Evolutionary conservation across 495 filamentous ascomycete genomes (phyloP).

Genomic region (Podospora bellae-mahoneyi): DNA sequence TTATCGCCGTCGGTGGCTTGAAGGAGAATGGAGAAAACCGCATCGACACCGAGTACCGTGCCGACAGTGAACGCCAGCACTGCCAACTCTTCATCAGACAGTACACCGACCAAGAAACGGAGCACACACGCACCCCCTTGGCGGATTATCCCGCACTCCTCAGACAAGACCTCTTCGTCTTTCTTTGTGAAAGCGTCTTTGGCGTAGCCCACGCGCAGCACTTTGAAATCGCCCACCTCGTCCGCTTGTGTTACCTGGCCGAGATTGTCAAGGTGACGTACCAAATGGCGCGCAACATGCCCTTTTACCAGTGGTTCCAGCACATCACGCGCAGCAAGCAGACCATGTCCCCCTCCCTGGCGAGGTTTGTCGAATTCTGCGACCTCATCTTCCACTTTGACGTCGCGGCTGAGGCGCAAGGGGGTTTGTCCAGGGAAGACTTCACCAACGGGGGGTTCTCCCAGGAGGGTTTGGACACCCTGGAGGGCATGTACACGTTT

Average conservation of each 20-base stretch:
- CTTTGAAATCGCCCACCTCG: conserved; percentile 74
- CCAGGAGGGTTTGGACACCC: conserved; percentile 41
- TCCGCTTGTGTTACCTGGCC: conserved; percentile 86
- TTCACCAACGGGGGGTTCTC: conserved; percentile 40
- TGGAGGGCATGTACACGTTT: conserved; percentile 43
- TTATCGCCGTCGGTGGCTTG: conserved; percentile 71
- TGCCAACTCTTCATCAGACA: conserved; percentile 68
- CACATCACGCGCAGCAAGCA: conserved; percentile 27
- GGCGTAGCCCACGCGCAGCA: conserved; percentile 46
- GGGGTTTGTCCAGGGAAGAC: conserved; percentile 7
- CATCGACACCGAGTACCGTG: conserved; percentile 63
- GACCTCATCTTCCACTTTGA: conserved; percentile 33
- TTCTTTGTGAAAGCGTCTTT: conserved; percentile 75
- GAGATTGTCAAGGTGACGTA: conserved; percentile 79
- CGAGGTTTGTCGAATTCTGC: conserved; percentile 46
- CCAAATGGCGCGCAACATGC: conserved; percentile 47
- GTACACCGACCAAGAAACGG: conserved; percentile 41
- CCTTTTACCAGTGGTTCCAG: conserved; percentile 38
- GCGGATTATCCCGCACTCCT: conserved; percentile 65
- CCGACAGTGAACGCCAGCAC: conserved; percentile 68
- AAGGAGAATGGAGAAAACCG: conserved; percentile 56
- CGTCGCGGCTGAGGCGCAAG: conserved; percentile 15
- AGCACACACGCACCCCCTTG: conserved; percentile 29
- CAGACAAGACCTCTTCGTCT: conserved; percentile 75
- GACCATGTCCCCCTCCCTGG: conserved; percentile 36